Percentiles rank a stretch among this genome's conserved stretches.
Conservation (phyloP, 1,284 basidiomycete genomes). For the Thelephora terrestris region DNA sequence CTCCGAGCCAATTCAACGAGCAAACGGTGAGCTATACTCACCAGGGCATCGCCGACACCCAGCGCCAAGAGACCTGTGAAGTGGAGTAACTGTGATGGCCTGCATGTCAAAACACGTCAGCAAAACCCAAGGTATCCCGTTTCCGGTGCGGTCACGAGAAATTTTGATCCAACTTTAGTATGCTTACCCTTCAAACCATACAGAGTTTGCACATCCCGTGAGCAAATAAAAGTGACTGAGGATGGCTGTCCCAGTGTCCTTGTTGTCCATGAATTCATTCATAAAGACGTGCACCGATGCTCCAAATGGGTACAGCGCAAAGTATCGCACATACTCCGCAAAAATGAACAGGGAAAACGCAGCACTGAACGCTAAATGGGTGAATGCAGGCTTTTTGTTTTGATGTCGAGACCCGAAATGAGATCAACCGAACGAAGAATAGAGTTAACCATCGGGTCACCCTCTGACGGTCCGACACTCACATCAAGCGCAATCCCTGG, state of each 20-base stretch:
- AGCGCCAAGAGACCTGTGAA: conserved; percentile 88
- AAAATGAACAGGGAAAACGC: conserved; percentile 95
- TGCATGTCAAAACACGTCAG: conserved; percentile 20
- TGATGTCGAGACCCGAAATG: neutral
- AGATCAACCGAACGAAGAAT: neutral
- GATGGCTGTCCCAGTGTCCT: conserved; percentile 94
- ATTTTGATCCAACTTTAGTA: neutral
- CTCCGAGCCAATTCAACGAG: neutral
- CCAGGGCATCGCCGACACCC: conserved; percentile 91
- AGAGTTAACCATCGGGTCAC: conserved; percentile 5
- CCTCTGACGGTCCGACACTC: conserved; percentile 27
- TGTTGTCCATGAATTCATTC: conserved; percentile 93
- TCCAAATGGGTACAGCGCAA: conserved; percentile 95
- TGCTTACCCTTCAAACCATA: conserved; percentile 92
- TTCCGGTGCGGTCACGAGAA: conserved; percentile 1
- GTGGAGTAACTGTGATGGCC: conserved; percentile 61
- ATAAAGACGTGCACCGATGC: conserved; percentile 93
- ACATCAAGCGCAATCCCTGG: conserved; percentile 91
- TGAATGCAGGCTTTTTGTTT: conserved; percentile 77
- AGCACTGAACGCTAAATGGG: conserved; percentile 87
- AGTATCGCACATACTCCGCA: conserved; percentile 94
- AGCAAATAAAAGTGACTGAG: conserved; percentile 96
- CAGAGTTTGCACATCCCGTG: conserved; percentile 85
- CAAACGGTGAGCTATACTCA: conserved; percentile 28
- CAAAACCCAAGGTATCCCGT: conserved; percentile 1